Percentiles rank a stretch among this genome's conserved stretches.
Conservation (phyloP, 192 early-diverging fungal genomes). For the Globomyces pollinis-pini region DNA sequence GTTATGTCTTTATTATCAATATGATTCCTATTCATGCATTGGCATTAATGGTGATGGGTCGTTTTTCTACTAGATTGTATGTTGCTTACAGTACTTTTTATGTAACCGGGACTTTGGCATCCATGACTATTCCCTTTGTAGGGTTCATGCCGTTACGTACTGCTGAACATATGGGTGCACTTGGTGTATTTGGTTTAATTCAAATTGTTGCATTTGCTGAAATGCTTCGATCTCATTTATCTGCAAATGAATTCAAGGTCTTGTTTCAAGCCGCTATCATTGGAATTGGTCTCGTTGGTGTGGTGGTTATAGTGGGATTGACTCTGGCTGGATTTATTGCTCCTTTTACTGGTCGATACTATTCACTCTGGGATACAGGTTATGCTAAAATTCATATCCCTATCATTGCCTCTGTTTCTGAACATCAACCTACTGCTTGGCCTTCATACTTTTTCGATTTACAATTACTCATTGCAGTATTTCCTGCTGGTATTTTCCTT, state of each 20-base stretch:
- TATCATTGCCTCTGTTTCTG: constrained; percentile 99
- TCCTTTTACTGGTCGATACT: constrained; percentile 98
- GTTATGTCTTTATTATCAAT: constrained; percentile 99
- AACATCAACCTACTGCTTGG: constrained; percentile 99
- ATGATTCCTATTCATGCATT: constrained; percentile 95
- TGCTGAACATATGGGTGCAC: constrained; percentile 98
- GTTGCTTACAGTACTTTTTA: constrained; percentile 99
- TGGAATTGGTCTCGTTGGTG: constrained; percentile 43
- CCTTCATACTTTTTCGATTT: constrained; percentile 99
- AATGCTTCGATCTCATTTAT: constrained; percentile 68
- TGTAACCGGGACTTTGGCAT: constrained; percentile 86
- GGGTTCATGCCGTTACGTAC: constrained; percentile 97
- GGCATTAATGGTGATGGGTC: constrained; percentile 89
- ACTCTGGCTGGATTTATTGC: constrained; percentile 83
- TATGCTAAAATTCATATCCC: constrained; percentile 99
- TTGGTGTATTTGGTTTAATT: constrained; percentile 92
- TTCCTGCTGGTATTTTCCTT: constrained; percentile 96
- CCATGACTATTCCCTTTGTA: constrained; percentile 99
- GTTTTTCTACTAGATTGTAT: constrained; percentile 87
- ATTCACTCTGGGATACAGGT: constrained; percentile 99
- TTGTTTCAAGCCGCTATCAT: constrained; percentile 65
- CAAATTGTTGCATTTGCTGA: constrained; percentile 93
- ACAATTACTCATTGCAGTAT: constrained; percentile 88
- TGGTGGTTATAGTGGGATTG: constrained; percentile 61
- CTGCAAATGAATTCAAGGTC: constrained; percentile 76